Evolutionary conservation across 192 early-diverging fungal genomes (phyloP), one percentile per base, ranked within the genome.

Genomic region (Bifiguratus adelaidae): DNA sequence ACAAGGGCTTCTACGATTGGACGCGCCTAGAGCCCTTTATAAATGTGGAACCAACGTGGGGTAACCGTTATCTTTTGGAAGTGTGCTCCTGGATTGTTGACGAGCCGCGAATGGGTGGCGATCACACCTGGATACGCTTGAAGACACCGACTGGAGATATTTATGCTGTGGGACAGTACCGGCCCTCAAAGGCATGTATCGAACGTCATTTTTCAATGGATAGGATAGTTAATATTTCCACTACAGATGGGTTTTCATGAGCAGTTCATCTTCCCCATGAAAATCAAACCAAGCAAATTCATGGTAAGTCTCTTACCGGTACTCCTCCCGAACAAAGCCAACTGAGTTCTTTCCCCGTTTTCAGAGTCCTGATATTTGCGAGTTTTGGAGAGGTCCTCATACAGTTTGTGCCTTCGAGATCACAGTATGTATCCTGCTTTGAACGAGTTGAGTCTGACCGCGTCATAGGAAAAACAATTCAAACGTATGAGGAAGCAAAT

Each of bases 221-320:
- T n/a, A n/a, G n/a, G n/a, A n/a, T n/a, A n/a, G n/a, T n/a, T n/a
- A n/a, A n/a, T n/a, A n/a, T n/a, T n/a, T n/a, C n/a, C n/a, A n/a
- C n/a, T n/a, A n/a, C n/a, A 40, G 37, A 40, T 40, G 37, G 37
- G 37, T 15, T 40, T 40, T 21, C 37, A 40, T 13, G 37, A 40
- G 15, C 37, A 40, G 15, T 40, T 40, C 22, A 13, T 40, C 18
- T 40, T 40, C 37, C 37, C 37, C 7, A 40, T 40, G 37, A 40
- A 40, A 21, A 40, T 40, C 37, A 40, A 40, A 1, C 37, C 37
- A 21, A 40, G 37, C 13, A 40, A 40, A 15, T 40, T 40, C 22
- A 40, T 40, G 37, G 37, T 40, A 40, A 1, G 37, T 40, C 18
- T n/a, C n/a, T n/a, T n/a, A n/a, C n/a, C n/a, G n/a, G n/a, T n/a